A percentile compares a stretch with the other conserved stretches of the same genome.
Evolutionary conservation across 176 grass and related monocot species (phyloP).

Genomic region (Eleusine indica): DNA sequence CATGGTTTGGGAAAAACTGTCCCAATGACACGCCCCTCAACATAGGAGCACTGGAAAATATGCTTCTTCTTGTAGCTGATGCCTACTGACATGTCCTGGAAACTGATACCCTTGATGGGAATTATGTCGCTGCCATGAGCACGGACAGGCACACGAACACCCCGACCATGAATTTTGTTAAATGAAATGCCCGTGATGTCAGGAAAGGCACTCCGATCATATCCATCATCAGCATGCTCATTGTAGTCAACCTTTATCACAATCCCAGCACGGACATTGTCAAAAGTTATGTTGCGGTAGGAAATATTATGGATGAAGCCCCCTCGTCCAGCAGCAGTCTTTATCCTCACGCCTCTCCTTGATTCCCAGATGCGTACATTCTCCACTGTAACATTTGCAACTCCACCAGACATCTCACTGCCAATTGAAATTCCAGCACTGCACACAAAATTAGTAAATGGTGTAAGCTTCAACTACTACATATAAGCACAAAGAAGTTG

Average conservation of each 20-base stretch:
- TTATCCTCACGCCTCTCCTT: constrained; percentile 78
- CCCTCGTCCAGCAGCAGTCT: constrained; percentile 78
- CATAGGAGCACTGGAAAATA: constrained; percentile 90
- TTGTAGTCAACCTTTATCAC: constrained; percentile 87
- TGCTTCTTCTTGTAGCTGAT: constrained; percentile 98
- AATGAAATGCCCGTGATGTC: constrained; percentile 69
- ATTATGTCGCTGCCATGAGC: constrained; percentile 83
- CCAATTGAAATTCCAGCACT: constrained; percentile 96
- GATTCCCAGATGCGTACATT: constrained; percentile 76
- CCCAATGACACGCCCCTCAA: constrained; percentile 62
- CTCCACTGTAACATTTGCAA: constrained; percentile 78
- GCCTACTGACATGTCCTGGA: constrained; percentile 75
- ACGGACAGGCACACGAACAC: constrained; percentile 86
- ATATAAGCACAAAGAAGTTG: constrained; percentile 7
- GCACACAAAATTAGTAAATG: constrained; percentile 26
- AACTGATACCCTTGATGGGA: constrained; percentile 69
- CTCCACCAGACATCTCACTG: constrained; percentile 94
- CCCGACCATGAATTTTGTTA: constrained; percentile 65
- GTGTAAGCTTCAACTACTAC: constrained; percentile 17
- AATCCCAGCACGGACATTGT: constrained; percentile 69
- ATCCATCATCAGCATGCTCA: constrained; percentile 84
- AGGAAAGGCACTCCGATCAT: constrained; percentile 62
- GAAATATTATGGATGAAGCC: constrained; percentile 73
- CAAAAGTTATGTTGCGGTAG: constrained; percentile 73
- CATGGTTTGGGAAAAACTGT: constrained; percentile 77